Evolutionary conservation across 495 filamentous ascomycete species (phyloP), one percentile per base, ranked within the genome.

Genomic region (Tuber indicum): DNA sequence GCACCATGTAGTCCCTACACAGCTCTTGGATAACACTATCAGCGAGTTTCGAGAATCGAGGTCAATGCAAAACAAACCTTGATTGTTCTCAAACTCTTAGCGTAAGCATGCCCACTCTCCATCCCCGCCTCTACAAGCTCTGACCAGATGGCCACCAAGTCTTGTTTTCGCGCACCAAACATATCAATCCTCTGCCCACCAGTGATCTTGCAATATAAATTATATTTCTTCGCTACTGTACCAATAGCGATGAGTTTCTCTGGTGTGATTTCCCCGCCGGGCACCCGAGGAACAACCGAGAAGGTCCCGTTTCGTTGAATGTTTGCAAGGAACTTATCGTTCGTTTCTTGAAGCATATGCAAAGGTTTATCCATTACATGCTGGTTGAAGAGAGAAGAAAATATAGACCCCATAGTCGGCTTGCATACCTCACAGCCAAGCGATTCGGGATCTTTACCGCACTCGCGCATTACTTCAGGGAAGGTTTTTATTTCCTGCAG

Each of bases 271-370:
- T 98, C 95, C 74, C 95, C 95, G 76, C 88, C 95, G 21, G 93
- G 85, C 2, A 98, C 90, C 26, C 95, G 89, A 19, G 95, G 95
- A 41, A 98, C 89, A 39, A 98, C 94, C 2, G 91, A 93, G 84
- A 93, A 98, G 2, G 94, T 97, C 44, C 95, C 95, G 86, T 97
- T 95, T 66, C 95, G 88, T 84, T 98, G 94, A 76, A 97, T 96
- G 77, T 98, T 98, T 21, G 90, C 95, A n/a, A 98, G 87, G 84
- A 92, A 98, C 66, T 90, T 87, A 84, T 98, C 95, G 81, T 98
- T 97, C 39, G 95, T 98, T 73, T 98, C 95, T 84, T 97, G 95
- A 2, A 97, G 87, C 26, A 94, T 93, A 81, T 94, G 91, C 42
- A 90, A 85, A 0, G 89, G 86, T 75, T 88, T 87, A 82, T 92